Conservation (phyloP, 805 yeast genomes). For the Zygotorulaspora chibaensis region DNA sequence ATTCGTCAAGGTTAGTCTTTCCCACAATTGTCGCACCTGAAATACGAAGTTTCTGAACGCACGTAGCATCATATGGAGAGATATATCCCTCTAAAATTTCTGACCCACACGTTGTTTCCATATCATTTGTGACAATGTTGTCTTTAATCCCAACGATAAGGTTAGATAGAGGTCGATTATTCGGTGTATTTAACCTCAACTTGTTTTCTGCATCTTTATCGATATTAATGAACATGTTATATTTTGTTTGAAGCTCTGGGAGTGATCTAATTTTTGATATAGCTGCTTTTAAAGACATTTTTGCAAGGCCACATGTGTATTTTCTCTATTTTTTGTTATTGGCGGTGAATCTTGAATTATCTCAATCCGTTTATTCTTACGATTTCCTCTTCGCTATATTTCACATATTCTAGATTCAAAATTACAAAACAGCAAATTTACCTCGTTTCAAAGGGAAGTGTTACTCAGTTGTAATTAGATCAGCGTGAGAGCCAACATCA, state of each 20-base stretch:
- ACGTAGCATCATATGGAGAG: constrained; percentile 83
- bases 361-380: too few relatives aligned
- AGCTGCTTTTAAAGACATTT: constrained; percentile 14
- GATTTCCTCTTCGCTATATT: too few relatives aligned
- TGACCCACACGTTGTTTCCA: constrained; percentile 80
- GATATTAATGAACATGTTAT: constrained; percentile 43
- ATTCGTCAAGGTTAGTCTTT: constrained; percentile 90
- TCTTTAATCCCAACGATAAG: constrained; percentile 62
- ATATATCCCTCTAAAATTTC: constrained; percentile 50
- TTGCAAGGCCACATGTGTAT: background rate
- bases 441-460: too few relatives aligned
- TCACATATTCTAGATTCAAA: too few relatives aligned
- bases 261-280: constrained; percentile 12
- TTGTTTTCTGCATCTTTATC: constrained; percentile 22
- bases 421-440: too few relatives aligned
- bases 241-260: constrained; percentile 27
- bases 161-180: constrained; percentile 28
- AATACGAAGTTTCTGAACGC: constrained; percentile 47
- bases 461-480: too few relatives aligned
- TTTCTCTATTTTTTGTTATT: too few relatives aligned
- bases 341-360: too few relatives aligned
- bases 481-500: too few relatives aligned
- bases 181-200: constrained; percentile 5
- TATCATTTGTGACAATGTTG: constrained; percentile 62
- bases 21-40: constrained; percentile 61